phyloP scores from a whole-genome alignment of 371 early-diverging fungal genomes.

The Mortierella sp. region DNA sequence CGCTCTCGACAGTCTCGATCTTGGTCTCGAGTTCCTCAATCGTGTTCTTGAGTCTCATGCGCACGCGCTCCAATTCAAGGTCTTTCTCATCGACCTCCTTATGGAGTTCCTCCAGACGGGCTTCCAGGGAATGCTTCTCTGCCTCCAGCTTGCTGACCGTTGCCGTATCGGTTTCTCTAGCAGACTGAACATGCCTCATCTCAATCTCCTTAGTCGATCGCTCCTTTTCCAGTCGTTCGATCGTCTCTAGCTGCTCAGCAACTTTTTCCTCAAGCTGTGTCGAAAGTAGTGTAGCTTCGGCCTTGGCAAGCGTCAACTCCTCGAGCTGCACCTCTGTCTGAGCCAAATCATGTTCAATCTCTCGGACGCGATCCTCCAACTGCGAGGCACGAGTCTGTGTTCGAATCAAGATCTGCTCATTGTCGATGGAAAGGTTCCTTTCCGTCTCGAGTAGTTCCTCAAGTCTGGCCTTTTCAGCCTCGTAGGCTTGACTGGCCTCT shows the following conservation, averaged over 20 bases:
- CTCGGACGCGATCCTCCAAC: slow-evolving; percentile 75
- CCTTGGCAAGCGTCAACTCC: slow-evolving; percentile 62
- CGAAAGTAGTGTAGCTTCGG: slow-evolving; percentile 59
- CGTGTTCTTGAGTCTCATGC: slow-evolving; percentile 56
- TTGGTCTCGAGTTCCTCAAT: slow-evolving; percentile 70
- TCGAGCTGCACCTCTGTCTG: slow-evolving; percentile 72
- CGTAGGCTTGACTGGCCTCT: slow-evolving; percentile 61
- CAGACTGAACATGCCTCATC: slow-evolving; percentile 65
- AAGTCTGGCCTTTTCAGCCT: slow-evolving; percentile 71
- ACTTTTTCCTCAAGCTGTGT: slow-evolving; percentile 60
- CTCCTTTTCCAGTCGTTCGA: slow-evolving; percentile 75
- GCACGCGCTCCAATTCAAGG: slow-evolving; percentile 63
- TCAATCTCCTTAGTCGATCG: slow-evolving; percentile 63
- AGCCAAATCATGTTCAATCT: slow-evolving; percentile 70
- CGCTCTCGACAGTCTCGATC: slow-evolving; percentile 66
- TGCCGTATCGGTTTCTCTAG: slow-evolving; percentile 58
- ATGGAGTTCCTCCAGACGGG: slow-evolving; percentile 66
- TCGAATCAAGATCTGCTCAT: slow-evolving; percentile 82
- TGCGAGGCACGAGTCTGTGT: slow-evolving; percentile 76
- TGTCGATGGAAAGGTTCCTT: slow-evolving; percentile 77
- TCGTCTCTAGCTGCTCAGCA: slow-evolving; percentile 55
- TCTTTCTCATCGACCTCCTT: slow-evolving; percentile 67
- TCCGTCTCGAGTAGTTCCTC: slow-evolving; percentile 79
- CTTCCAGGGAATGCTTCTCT: slow-evolving; percentile 69
- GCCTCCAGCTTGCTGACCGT: slow-evolving; percentile 59